Percentiles rank a stretch among this genome's conserved stretches.
phyloP scores from a whole-genome alignment of 305 asterid genomes.

The Stenogyne calaminthoides region DNA sequence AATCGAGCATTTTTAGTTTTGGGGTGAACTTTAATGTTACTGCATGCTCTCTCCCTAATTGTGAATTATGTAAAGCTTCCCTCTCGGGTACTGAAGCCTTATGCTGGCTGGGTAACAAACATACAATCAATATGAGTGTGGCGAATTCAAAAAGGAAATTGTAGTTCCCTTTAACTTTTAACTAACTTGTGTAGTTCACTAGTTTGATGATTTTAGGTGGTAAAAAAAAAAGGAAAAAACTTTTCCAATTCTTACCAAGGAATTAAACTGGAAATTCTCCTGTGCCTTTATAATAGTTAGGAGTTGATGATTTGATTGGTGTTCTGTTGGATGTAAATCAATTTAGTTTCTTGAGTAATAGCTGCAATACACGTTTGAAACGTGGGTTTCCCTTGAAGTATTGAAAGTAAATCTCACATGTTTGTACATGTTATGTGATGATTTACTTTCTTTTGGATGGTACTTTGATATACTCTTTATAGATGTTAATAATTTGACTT shows the following conservation, averaged over 20 bases:
- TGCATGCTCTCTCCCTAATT: background rate
- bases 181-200: background rate
- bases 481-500: conserved; percentile 29
- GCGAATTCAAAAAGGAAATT: background rate
- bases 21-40: background rate
- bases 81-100: conserved; percentile 6
- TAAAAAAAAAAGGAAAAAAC: background rate
- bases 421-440: conserved; percentile 1
- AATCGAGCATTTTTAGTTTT: background rate
- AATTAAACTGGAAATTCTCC: conserved; percentile 9
- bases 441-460: background rate
- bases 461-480: conserved; percentile 3
- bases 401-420: background rate
- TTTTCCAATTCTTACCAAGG: conserved; percentile 1
- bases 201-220: background rate
- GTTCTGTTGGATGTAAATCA: background rate
- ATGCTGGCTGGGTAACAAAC: background rate
- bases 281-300: conserved; percentile 14
- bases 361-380: conserved; percentile 10
- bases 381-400: conserved; percentile 1
- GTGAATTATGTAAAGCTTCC: conserved; percentile 8
- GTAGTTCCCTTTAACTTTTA: background rate
- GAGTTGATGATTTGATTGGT: conserved; percentile 12
- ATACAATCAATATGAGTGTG: background rate
- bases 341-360: conserved; percentile 15